Evolutionary conservation across 2,329 filamentous ascomycete species (phyloP).

Genomic region (Cordyceps javanica): DNA sequence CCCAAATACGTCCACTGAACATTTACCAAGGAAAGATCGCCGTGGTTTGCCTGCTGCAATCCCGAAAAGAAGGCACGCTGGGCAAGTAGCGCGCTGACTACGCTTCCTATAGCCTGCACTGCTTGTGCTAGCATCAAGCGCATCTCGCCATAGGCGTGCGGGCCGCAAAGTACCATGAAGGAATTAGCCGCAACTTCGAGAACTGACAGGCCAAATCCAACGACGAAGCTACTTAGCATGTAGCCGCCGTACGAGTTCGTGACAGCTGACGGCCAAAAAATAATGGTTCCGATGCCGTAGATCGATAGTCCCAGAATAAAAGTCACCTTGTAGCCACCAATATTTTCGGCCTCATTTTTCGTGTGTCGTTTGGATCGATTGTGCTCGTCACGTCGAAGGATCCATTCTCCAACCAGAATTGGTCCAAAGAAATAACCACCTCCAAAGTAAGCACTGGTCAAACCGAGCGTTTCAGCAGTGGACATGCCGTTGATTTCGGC

Average conservation of each 20-base stretch:
- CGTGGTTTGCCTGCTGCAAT: conserved; percentile 37
- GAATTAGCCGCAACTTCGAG: conserved; percentile 79
- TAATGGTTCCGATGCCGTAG: conserved; percentile 71
- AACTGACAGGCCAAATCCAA: conserved; percentile 69
- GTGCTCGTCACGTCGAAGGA: conserved; percentile 63
- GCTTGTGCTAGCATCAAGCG: conserved; percentile 70
- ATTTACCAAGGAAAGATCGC: conserved; percentile 52
- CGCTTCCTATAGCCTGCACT: conserved; percentile 67
- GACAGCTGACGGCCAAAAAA: conserved; percentile 78
- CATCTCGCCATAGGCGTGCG: conserved; percentile 64
- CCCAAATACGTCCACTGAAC: conserved; percentile 86
- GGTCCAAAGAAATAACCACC: conserved; percentile 66
- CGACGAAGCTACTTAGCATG: conserved; percentile 66
- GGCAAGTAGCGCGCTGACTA: conserved; percentile 66
- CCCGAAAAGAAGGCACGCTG: conserved; percentile 67
- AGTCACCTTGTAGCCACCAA: conserved; percentile 69
- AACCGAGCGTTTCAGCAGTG: conserved; percentile 55
- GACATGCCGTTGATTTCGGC: conserved; percentile 56
- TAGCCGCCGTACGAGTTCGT: conserved; percentile 72
- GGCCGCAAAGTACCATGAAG: conserved; percentile 66
- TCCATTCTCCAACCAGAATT: conserved; percentile 61
- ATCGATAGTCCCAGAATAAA: conserved; percentile 73
- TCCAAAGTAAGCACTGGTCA: conserved; percentile 66
- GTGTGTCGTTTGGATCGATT: conserved; percentile 38
- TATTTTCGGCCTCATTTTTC: conserved; percentile 34